Percentiles rank a stretch among this genome's conserved stretches.
phyloP scores from a whole-genome alignment of 805 yeast genomes.

The Sugiyamaella mastotermitis region DNA sequence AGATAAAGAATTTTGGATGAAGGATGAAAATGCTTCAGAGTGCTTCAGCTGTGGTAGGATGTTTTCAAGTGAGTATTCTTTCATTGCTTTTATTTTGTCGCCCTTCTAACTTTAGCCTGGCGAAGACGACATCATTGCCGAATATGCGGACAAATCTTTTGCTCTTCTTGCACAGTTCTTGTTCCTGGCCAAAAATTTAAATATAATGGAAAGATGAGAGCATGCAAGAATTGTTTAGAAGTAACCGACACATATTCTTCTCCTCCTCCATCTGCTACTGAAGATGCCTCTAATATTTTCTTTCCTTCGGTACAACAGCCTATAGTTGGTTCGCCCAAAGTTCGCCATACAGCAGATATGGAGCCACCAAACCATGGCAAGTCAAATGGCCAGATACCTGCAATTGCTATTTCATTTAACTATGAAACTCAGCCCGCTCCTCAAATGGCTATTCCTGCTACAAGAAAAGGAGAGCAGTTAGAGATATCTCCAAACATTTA shows the following conservation, averaged over 20 bases:
- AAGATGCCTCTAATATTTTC: not conserved
- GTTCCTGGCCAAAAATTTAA: slow-evolving; percentile 61
- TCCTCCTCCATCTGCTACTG: slow-evolving; percentile 23
- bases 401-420: slow-evolving; percentile 22
- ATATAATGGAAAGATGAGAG: slow-evolving; percentile 63
- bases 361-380: slow-evolving; percentile 1
- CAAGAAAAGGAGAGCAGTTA: slow-evolving; percentile 70
- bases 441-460: slow-evolving; percentile 77
- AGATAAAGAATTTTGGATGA: slow-evolving; percentile 89
- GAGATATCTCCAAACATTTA: slow-evolving; percentile 52
- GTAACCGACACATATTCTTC: slow-evolving; percentile 49
- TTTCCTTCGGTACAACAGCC: too few relatives aligned
- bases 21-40: slow-evolving; percentile 84
- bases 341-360: too few relatives aligned
- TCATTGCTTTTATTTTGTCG: not conserved
- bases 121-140: slow-evolving; percentile 92
- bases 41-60: slow-evolving; percentile 78
- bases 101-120: slow-evolving; percentile 41
- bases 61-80: slow-evolving; percentile 43
- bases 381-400: slow-evolving; percentile 7
- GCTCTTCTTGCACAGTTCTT: slow-evolving; percentile 73
- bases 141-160: slow-evolving; percentile 92
- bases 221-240: slow-evolving; percentile 65
- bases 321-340: too few relatives aligned
- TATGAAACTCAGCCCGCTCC: slow-evolving; percentile 47